Evolutionary conservation across 2,329 filamentous ascomycete species (phyloP).

Genomic region (Graphium sp.): DNA sequence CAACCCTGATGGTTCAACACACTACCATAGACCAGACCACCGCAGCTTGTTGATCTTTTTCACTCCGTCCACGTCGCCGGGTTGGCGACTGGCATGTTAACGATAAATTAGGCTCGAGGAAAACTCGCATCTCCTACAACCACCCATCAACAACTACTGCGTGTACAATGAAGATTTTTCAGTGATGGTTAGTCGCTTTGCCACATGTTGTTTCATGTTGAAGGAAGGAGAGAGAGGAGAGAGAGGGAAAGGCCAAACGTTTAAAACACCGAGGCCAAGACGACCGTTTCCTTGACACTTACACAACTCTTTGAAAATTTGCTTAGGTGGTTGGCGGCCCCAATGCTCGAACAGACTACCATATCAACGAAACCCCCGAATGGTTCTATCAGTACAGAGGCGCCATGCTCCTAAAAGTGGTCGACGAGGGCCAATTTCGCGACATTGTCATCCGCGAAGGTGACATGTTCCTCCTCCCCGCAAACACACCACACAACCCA

Average conservation of each 20-base stretch:
- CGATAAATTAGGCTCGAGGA: constrained; percentile 54
- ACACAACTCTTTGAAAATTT: background rate
- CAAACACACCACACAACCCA: constrained; percentile 93
- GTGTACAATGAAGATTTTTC: constrained; percentile 76
- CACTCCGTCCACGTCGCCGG: constrained; percentile 22
- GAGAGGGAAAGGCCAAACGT: background rate
- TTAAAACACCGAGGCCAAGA: no score
- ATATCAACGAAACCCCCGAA: constrained; percentile 91
- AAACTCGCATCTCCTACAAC: constrained; percentile 83
- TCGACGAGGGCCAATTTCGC: constrained; percentile 55
- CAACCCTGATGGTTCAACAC: background rate
- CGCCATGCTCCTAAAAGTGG: constrained; percentile 83
- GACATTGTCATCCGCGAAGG: constrained; percentile 86
- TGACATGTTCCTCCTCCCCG: constrained; percentile 81
- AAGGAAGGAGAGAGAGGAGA: background rate
- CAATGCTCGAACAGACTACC: constrained; percentile 92
- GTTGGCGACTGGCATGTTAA: constrained; percentile 15
- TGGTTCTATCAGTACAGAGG: constrained; percentile 98
- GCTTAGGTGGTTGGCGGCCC: constrained; percentile 77
- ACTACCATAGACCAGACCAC: background rate
- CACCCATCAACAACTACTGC: constrained; percentile 94
- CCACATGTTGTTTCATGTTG: background rate
- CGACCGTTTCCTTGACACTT: constrained; percentile 12
- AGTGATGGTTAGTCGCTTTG: constrained; percentile 45
- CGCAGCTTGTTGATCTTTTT: constrained; percentile 6